These are phyloP conservation scores for Barnettozyma sucrosica DNA, from an alignment of 805 yeast species.

Conservation along the genomic window DNA sequence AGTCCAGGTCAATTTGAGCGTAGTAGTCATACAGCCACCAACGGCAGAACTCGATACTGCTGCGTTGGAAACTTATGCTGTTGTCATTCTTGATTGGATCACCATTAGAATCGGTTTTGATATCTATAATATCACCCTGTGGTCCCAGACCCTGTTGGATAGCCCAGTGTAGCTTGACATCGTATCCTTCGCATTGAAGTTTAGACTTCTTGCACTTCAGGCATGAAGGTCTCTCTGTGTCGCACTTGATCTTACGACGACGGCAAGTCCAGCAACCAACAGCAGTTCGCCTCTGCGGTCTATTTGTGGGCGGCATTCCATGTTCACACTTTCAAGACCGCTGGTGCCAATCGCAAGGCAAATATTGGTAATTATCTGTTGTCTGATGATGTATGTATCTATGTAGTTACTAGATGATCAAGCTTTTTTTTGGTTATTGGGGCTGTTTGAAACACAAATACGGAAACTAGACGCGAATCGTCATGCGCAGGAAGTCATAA, in stretches of 20 bases:
- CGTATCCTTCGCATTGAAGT: slow-evolving; percentile 74
- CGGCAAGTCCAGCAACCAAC: slow-evolving; percentile 91
- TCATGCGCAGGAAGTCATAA: background rate
- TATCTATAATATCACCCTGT: slow-evolving; percentile 29
- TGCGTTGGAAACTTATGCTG: slow-evolving; percentile 42
- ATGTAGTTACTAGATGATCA: too few relatives aligned
- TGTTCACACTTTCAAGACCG: background rate
- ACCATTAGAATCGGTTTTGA: slow-evolving; percentile 29
- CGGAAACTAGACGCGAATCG: background rate
- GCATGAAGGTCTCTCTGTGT: slow-evolving; percentile 64
- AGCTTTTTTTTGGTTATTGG: background rate
- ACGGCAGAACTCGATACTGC: slow-evolving; percentile 50
- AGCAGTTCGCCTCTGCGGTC: slow-evolving; percentile 39
- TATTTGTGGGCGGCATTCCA: slow-evolving; percentile 10
- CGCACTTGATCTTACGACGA: slow-evolving; percentile 77
- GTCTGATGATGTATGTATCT: too few relatives aligned
- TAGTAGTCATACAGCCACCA: slow-evolving; percentile 38
- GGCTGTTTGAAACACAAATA: too few relatives aligned
- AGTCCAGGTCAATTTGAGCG: slow-evolving; percentile 70
- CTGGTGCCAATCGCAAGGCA: background rate
- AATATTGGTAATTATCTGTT: too few relatives aligned
- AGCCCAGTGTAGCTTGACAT: slow-evolving; percentile 72
- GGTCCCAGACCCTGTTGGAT: slow-evolving; percentile 40
- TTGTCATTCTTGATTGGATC: background rate
- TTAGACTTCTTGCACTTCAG: slow-evolving; percentile 59